Percentiles rank a stretch among this genome's conserved stretches.
phyloP scores from a whole-genome alignment of 768 basidiomycete genomes.

The Kwoniella sp. region DNA sequence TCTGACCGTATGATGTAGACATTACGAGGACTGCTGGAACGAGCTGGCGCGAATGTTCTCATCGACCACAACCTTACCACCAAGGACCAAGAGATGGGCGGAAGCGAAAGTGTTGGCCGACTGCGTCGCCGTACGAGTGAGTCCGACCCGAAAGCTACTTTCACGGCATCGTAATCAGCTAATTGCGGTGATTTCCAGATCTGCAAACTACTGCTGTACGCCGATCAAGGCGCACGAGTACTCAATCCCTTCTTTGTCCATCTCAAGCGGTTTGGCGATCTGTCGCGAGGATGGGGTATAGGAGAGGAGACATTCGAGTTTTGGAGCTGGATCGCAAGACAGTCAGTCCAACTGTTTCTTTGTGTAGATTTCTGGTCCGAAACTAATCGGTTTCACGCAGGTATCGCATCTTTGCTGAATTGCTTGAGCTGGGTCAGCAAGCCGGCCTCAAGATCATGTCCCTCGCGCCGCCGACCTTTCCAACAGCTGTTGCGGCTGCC shows the following conservation, averaged over 20 bases:
- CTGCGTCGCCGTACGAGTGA: slow-evolving; percentile 84
- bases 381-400: slow-evolving; percentile 57
- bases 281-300: slow-evolving; percentile 88
- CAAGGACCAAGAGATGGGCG: slow-evolving; percentile 95
- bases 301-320: slow-evolving; percentile 96
- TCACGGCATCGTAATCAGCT: too few species aligned
- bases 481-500: slow-evolving; percentile 35
- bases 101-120: slow-evolving; percentile 97
- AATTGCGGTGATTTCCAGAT: slow-evolving; percentile 62
- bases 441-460: slow-evolving; percentile 41
- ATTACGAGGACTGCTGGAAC: slow-evolving; percentile 91
- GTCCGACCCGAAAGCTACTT: slow-evolving; percentile 13
- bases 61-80: slow-evolving; percentile 79
- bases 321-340: slow-evolving; percentile 94
- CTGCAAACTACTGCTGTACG: slow-evolving; percentile 86
- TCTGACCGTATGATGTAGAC: slow-evolving; percentile 61
- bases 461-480: slow-evolving; percentile 42
- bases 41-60: slow-evolving; percentile 84
- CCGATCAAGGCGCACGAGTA: slow-evolving; percentile 78
- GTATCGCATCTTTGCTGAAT: slow-evolving; percentile 84
- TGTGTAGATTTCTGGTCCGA: too few species aligned
- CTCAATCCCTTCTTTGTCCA: slow-evolving; percentile 83
- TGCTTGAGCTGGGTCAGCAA: slow-evolving; percentile 79
- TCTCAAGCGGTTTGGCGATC: slow-evolving; percentile 78
- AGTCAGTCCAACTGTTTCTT: slow-evolving; percentile 66